These are phyloP conservation scores for Lentinula sp. DNA, from an alignment of 768 basidiomycete species.

Conservation along the genomic window DNA sequence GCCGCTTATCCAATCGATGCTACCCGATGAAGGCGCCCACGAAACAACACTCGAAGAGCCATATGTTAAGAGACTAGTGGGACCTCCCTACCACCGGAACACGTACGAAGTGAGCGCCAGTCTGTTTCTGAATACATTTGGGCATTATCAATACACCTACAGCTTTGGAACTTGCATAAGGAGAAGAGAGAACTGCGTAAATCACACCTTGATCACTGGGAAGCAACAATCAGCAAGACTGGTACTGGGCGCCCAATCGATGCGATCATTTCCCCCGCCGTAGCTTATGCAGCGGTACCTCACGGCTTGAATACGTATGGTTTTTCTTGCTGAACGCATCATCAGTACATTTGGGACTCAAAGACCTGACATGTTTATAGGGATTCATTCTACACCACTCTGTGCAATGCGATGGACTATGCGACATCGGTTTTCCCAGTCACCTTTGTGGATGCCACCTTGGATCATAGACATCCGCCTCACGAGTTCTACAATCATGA, in stretches of 20 bases:
- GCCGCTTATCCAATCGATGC: constrained; percentile 49
- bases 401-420: constrained; percentile 68
- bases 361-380: constrained; percentile 20
- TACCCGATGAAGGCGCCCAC: constrained; percentile 18
- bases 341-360: too few species aligned
- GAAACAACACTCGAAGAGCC: constrained; percentile 10
- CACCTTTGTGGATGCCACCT: constrained; percentile 45
- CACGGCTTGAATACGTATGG: constrained; percentile 56
- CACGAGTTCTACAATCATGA: constrained; percentile 37
- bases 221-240: constrained; percentile 41
- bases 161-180: constrained; percentile 63
- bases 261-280: constrained; percentile 63
- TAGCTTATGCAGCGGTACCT: constrained; percentile 55
- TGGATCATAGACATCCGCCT: constrained; percentile 43
- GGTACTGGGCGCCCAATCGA: constrained; percentile 72
- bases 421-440: constrained; percentile 59
- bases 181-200: constrained; percentile 41
- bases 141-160: background rate
- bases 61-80: constrained; percentile 1
- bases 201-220: constrained; percentile 60
- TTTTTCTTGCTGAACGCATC: background rate
- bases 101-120: constrained; percentile 22
- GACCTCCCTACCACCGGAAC: constrained; percentile 18
- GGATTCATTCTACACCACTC: constrained; percentile 44
- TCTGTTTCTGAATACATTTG: background rate